Evolutionary conservation across 23 red algal genomes (phyloP).

Genomic region (Agarophyton chilense): DNA sequence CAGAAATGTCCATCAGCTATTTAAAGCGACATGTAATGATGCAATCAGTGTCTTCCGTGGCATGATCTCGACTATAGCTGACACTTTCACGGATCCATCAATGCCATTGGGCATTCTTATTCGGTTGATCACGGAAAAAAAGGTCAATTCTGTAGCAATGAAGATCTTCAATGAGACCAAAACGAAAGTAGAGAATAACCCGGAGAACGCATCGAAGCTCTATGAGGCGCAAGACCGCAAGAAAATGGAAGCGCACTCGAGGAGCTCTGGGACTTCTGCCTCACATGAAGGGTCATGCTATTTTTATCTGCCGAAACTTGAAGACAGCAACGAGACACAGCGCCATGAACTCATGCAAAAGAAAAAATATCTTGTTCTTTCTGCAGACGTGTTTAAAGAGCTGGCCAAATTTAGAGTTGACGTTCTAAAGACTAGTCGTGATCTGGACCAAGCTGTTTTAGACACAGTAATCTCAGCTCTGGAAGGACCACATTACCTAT

Average conservation of each 20-base stretch:
- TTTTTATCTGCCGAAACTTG: too few species aligned
- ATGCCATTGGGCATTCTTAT: slow-evolving; percentile 4
- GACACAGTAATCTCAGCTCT: background rate
- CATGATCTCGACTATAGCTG: slow-evolving; percentile 21
- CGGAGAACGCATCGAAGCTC: background rate
- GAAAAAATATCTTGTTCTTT: slow-evolving; percentile 28
- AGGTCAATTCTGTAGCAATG: background rate
- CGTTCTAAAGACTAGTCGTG: background rate
- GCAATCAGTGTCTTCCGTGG: slow-evolving; percentile 4
- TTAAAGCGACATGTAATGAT: slow-evolving; percentile 19
- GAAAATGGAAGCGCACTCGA: background rate
- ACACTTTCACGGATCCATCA: slow-evolving; percentile 45
- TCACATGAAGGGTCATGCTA: background rate
- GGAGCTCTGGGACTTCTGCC: background rate
- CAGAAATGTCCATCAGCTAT: background rate
- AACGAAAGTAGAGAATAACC: background rate
- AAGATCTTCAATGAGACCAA: slow-evolving; percentile 2
- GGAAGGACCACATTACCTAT: slow-evolving; percentile 1
- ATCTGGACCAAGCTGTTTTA: background rate
- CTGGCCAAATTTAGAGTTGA: slow-evolving; percentile 22
- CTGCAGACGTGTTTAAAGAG: slow-evolving; percentile 28
- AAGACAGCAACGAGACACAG: slow-evolving; percentile 2
- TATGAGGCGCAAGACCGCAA: background rate
- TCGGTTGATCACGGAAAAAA: slow-evolving; percentile 38
- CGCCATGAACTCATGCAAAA: background rate